Base-by-base conservation (phyloP, 1,139 yeast genomes). In the Yarrowia galli region DNA sequence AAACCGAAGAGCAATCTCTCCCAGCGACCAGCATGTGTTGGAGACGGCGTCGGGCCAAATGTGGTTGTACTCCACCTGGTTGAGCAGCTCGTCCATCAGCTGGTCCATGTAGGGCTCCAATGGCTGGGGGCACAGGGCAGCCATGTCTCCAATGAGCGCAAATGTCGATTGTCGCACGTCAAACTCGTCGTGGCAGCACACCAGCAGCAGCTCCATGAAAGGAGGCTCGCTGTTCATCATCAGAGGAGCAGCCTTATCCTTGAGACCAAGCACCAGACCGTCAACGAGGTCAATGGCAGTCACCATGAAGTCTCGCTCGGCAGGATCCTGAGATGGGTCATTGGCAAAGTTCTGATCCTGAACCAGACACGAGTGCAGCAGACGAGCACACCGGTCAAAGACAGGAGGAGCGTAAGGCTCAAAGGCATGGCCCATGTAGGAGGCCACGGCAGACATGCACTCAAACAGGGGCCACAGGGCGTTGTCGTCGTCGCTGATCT, bases 151-250 rank as follows among this genome's bases (percentile, higher is more conserved):
- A 36, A 95, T 77, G 61, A 95, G 80, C 0, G 98, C 98, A 79
- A 89, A 92, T 0, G 96, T 91, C 68, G 93, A 88, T 79, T 95
- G 99, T 72, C 98, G 85, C 32, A 95, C 98, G 76, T 95, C 98
- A 42, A 83, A 84, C 25, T 86, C 85, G 76, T 92, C 97, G 71
- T 88, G 89, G 72, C 92, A 83, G 76, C 97, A 90, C 66, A 86
- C 83, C 58, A 89, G 75, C 69, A 95, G 75, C 70, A 93, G 79
- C 56, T 85, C 88, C 81, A 90, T 83, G 69, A 93, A 76, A 28
- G 89, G 83, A 2, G 80, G 79, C 42, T 72, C 72, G 38, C 73
- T 72, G 43, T 71, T 63, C 54, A 70, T 72, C 66, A 91, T 82
- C 69, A 93, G 81, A 65, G 85, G 87, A 6, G 83, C 85, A 28